Percentiles rank a stretch among this genome's conserved stretches.
Evolutionary conservation across 2,329 filamentous ascomycete species (phyloP).

Genomic region (Fusarium goolgardi): DNA sequence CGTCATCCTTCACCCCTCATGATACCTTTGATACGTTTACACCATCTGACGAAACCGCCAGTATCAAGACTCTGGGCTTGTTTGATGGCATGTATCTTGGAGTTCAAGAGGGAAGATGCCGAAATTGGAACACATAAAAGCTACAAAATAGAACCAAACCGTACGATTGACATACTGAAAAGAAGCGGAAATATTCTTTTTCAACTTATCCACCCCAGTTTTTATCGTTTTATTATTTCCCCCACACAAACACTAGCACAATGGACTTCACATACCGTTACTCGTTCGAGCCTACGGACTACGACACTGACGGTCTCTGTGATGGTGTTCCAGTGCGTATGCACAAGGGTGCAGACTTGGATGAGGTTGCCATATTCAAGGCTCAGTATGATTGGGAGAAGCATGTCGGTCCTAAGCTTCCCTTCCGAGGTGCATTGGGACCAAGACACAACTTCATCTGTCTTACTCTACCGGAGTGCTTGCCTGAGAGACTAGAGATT

Average conservation of each 20-base stretch:
- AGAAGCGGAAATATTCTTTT: neutral
- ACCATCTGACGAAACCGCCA: neutral
- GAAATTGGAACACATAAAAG: neutral
- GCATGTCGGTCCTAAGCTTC: slow-evolving; percentile 3
- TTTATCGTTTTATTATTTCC: neutral
- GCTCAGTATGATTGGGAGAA: slow-evolving; percentile 7
- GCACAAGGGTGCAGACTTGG: slow-evolving; percentile 2
- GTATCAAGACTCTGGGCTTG: neutral
- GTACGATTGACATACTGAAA: neutral
- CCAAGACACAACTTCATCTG: neutral
- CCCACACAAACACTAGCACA: neutral
- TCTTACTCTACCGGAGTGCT: neutral
- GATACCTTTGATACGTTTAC: neutral
- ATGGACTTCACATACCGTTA: slow-evolving; percentile 12
- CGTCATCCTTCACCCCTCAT: neutral
- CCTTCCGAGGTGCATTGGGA: neutral
- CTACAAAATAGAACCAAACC: neutral
- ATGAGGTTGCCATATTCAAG: slow-evolving; percentile 8
- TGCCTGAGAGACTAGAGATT: neutral
- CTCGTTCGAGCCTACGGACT: slow-evolving; percentile 5
- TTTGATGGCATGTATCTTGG: neutral
- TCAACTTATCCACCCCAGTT: neutral
- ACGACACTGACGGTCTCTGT: slow-evolving; percentile 7
- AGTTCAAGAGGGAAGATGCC: neutral
- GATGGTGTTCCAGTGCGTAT: slow-evolving; percentile 6